phyloP scores from a whole-genome alignment of 2,329 filamentous ascomycete species.

The Sporothrix variecibatus region DNA sequence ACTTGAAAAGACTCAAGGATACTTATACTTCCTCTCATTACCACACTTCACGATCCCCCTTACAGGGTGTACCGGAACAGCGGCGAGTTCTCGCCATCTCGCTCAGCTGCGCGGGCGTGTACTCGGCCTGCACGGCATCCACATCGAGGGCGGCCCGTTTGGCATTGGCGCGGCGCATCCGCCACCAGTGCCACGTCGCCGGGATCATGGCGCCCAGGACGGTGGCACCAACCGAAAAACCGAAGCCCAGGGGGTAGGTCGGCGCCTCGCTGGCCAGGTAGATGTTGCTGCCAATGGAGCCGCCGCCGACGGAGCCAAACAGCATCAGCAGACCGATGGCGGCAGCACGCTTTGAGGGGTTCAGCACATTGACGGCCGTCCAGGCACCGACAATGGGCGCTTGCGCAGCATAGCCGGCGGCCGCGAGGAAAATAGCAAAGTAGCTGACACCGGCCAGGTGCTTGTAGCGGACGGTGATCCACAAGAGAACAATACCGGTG shows the following conservation, averaged over 20 bases:
- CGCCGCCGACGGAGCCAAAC: constrained; percentile 28
- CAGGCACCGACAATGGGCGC: constrained; percentile 25
- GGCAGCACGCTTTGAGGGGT: constrained; percentile 33
- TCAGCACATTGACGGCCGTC: constrained; percentile 28
- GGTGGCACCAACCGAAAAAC: constrained; percentile 31
- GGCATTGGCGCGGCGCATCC: constrained; percentile 25
- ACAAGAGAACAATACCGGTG: constrained; percentile 32
- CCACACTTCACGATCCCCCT: neutral
- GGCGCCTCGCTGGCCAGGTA: constrained; percentile 33
- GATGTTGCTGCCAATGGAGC: constrained; percentile 31
- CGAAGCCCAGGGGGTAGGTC: constrained; percentile 31
- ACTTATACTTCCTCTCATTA: neutral
- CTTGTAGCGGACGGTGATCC: constrained; percentile 31
- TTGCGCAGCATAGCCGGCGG: constrained; percentile 29
- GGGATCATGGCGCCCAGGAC: constrained; percentile 30
- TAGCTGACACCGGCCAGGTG: constrained; percentile 32
- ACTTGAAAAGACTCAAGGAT: too few species aligned
- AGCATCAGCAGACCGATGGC: constrained; percentile 32
- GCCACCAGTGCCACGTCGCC: constrained; percentile 25
- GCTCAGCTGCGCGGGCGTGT: constrained; percentile 26
- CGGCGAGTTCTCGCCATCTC: constrained; percentile 29
- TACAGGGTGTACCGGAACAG: constrained; percentile 28
- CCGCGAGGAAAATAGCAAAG: constrained; percentile 34
- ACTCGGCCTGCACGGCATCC: constrained; percentile 15
- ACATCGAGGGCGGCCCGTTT: constrained; percentile 20